Base-by-base conservation (phyloP, 805 yeast species). In the Debaryomyces tyrocola region DNA sequence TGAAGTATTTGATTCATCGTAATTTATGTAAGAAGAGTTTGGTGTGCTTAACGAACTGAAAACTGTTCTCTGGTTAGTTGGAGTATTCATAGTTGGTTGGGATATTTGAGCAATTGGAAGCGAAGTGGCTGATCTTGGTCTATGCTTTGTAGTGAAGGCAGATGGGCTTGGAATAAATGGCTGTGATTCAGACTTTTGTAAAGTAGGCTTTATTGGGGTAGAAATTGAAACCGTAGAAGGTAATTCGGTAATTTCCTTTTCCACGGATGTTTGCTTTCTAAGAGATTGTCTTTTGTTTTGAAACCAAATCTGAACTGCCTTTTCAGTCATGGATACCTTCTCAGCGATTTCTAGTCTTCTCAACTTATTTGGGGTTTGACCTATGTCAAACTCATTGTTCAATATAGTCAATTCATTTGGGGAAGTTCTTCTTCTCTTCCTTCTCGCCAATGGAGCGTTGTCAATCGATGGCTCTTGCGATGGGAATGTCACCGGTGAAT, bases 271-370 rank as follows among this genome's bases (percentile, higher is more conserved):
- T 42, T 69, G 74, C 56, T 84, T 81, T 58, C 90, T 79, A 52
- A 85, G 68, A 33, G 91, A 78, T 67, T 92, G 97, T 66, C 99
- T 81, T 66, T 84, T 87, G 68, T 94, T 94, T 70, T 94, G 99
- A 70, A 94, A 94, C 99, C 99, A 94, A 52, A 92, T 90, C 70
- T 94, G 99, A 31, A 94, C 96, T 1, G 97, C 96, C 65, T 91
- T 90, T 66, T 91, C 97, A n/a, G 92, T 82, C 98, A 94, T 94
- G 55, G 83, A 84, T 35, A 94, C 95, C 53, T 75, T 80, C 27
- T 71, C 66, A 4, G 98, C 96, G 53, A 94, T 87, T 53, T 84
- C 87, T 37, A 80, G 74, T 55, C 98, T 81, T 60, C 85, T 77
- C 38, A 77, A 69, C 63, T 84, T 85, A 61, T 86, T 85, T 39